Conservation (phyloP, 371 early-diverging fungal species). For the Chytridium lagenaria region DNA sequence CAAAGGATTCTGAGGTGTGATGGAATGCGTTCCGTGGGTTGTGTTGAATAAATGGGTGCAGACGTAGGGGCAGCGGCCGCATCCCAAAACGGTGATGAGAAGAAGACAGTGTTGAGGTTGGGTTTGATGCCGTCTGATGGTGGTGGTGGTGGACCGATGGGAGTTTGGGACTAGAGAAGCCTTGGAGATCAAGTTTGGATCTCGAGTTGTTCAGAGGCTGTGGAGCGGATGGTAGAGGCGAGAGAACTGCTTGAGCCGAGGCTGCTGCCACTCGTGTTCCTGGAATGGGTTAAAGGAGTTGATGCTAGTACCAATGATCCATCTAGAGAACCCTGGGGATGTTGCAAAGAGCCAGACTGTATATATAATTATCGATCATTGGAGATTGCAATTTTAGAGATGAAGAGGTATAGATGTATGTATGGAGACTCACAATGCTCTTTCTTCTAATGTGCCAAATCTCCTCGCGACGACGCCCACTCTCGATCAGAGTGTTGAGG, state of each 20-base stretch:
- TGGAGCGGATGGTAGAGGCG: not conserved
- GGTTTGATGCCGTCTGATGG: not conserved
- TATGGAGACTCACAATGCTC: not conserved
- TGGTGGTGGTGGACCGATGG: too few relatives aligned
- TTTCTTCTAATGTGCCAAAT: not conserved
- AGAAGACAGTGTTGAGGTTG: not conserved
- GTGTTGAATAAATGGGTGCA: too few relatives aligned
- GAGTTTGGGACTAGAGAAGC: too few relatives aligned
- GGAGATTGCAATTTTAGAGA: too few relatives aligned
- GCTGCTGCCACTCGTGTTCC: not conserved
- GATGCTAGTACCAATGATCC: too few relatives aligned
- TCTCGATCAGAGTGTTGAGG: not conserved
- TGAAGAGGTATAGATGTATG: not conserved
- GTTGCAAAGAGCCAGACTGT: too few relatives aligned
- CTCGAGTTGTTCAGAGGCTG: too few relatives aligned
- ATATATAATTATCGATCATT: too few relatives aligned
- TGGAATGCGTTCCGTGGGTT: too few relatives aligned
- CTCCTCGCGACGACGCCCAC: not conserved
- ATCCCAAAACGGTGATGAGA: conserved; percentile 4
- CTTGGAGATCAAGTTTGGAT: not conserved
- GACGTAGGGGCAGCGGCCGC: too few relatives aligned
- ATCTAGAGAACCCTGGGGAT: too few relatives aligned
- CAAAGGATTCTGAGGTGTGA: too few relatives aligned
- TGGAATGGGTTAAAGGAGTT: not conserved
- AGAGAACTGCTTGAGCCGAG: not conserved